Base-by-base conservation (phyloP, 2,329 filamentous ascomycete species). In the Penicillium sp. region DNA sequence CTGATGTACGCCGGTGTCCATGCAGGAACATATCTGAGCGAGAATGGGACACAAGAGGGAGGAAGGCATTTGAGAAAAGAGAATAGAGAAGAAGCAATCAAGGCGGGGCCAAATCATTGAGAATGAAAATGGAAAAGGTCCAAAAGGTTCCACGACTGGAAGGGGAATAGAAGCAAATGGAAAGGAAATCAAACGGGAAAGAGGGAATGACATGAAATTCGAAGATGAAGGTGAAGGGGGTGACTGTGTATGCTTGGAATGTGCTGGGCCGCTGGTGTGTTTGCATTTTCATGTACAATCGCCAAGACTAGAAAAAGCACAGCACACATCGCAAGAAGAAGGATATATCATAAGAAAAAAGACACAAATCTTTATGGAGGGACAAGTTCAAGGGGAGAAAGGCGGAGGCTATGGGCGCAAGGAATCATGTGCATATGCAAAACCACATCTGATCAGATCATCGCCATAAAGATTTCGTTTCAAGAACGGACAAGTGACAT, bases 1-100 rank as follows among this genome's bases (percentile, higher is more conserved):
- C 51, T 62, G 60, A 63, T 66, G 58, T 65, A 68, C 65, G 65
- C 65, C 66, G 51, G 58, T 52, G 17, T 37, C 66, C 57, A 68
- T 68, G 66, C 66, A 65, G 58, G 31, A 52, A 52, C 49, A 52
- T 39, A 39, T 38, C 17, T 38, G 37, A 59, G 61, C 58, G 57
- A 43, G 56, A 41, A 65, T 37, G n/a, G 66, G 57, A 58, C 58
- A 64, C 63, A 56, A 12, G 39, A 55, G 48, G 14, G 35, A 56
- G 22, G 15, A 20, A 42, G 31, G 25, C 25, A 25, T 25, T 25
- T 20, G 38, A 31, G 15, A 17, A 11, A 51, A 50, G 48, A 37
- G 31, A 20, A 5, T 4, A 17, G 20, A 22, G 7, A 4, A 17
- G 11, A 50, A 50, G 2, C 8, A 20, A 31, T 12, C 5, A 45